A percentile compares a stretch with the other conserved stretches of the same genome.
Conservation (phyloP, 345 rosid species). For the Diplotaxis tenuifolia region DNA sequence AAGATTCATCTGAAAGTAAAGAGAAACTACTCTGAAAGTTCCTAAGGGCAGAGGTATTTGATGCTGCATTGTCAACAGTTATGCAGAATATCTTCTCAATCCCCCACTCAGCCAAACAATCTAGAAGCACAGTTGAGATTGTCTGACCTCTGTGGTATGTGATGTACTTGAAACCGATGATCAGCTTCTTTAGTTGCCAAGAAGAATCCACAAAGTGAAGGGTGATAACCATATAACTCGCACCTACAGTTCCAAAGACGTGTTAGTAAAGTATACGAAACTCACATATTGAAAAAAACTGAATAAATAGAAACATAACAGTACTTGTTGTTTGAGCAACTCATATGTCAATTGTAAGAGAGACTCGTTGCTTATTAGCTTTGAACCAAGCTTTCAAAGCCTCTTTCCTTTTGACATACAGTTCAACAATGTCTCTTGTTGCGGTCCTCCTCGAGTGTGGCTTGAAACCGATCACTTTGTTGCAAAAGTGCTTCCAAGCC, state of each 20-base stretch:
- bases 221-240: not conserved
- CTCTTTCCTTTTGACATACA: not conserved
- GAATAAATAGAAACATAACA: not conserved
- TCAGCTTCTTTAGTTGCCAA: not conserved
- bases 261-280: not conserved
- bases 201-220: not conserved
- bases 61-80: not conserved
- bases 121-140: not conserved
- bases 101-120: not conserved
- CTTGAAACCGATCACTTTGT: not conserved
- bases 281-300: not conserved
- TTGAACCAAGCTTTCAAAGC: not conserved
- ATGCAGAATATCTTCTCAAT: not conserved
- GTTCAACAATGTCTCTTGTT: not conserved
- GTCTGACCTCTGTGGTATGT: not conserved
- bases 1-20: not conserved
- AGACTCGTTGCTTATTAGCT: not conserved
- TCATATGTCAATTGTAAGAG: not conserved
- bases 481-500: not conserved
- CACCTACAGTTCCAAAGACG: not conserved
- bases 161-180: not conserved
- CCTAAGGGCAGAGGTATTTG: not conserved
- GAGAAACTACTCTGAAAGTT: not conserved
- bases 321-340: not conserved
- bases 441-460: not conserved